Conservation (phyloP, 1,139 yeast genomes). For the Yamadazyma sp. region DNA sequence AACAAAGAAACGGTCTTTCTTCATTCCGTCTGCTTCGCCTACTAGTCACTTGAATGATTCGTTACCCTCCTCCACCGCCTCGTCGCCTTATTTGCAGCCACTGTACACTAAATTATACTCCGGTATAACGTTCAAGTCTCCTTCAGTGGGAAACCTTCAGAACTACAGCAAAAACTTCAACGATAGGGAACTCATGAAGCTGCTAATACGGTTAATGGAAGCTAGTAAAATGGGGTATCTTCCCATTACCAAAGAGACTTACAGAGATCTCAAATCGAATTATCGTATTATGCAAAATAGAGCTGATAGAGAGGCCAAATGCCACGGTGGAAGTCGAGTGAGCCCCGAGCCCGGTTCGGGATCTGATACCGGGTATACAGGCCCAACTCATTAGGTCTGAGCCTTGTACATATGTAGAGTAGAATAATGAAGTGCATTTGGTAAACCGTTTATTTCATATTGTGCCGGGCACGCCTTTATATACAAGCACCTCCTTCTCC, state of each 20-base stretch:
- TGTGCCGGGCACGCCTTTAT: no score
- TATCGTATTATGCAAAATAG: conserved; percentile 19
- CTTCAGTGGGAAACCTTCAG: conserved; percentile 11
- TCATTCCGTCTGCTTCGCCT: conserved; percentile 5
- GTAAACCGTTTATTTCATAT: no score
- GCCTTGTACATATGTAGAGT: no score
- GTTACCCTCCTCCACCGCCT: conserved; percentile 16
- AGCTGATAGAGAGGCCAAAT: conserved; percentile 2
- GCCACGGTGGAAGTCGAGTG: background rate
- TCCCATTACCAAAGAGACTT: conserved; percentile 25
- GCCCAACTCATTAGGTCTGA: no score
- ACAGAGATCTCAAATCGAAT: conserved; percentile 27
- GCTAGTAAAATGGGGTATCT: conserved; percentile 21
- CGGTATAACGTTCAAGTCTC: conserved; percentile 16
- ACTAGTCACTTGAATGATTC: conserved; percentile 15
- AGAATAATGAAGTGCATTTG: no score
- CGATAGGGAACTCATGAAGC: conserved; percentile 21
- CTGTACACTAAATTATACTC: conserved; percentile 9
- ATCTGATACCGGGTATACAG: background rate
- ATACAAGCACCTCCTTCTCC: no score
- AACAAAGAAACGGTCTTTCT: conserved; percentile 5
- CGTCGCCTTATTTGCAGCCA: conserved; percentile 15
- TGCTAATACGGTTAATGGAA: conserved; percentile 23
- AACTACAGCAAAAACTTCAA: conserved; percentile 9
- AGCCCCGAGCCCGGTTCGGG: background rate